Base-by-base conservation (phyloP, 306 rosid genomes). In the Acacia melanoxylon region DNA sequence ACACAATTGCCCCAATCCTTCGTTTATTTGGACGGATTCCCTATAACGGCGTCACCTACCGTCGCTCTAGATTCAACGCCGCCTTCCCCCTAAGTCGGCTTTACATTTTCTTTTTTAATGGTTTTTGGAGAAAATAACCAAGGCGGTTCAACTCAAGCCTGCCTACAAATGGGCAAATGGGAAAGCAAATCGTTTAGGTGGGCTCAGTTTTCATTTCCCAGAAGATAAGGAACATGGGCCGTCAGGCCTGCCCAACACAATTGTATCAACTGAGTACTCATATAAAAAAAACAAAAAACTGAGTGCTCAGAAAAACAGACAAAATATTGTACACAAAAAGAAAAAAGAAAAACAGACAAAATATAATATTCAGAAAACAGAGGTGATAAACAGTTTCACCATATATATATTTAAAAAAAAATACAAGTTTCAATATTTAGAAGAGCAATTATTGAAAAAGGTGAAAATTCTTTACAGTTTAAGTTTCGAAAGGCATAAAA, bases 391-490 rank as follows among this genome's bases (percentile, higher is more conserved):
- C 37, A 0, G 6, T 6, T 35, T 35, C n/a, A n/a, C n/a, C n/a
- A n/a, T n/a, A n/a, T n/a, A n/a, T n/a, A n/a, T n/a, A n/a, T n/a
- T n/a, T n/a, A n/a, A n/a, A n/a, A n/a, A n/a, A n/a, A 27, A 27
- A 35, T 35, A 35, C 1, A 35, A 35, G 5, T 35, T 35, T 35
- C 0, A 35, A 35, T 35, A 4, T 35, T 0, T 5, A 35, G 6
- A 4, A 3, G 0, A 35, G 37, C 0, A 35, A 35, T 35, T 35
- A 0, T 0, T 4, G 5, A 0, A 0, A 35, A 0, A 35, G 3
- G 37, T 1, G 0, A 35, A 35, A 35, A 35, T n/a, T n/a, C n/a
- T n/a, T n/a, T n/a, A n/a, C n/a, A n/a, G n/a, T n/a, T n/a, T n/a
- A n/a, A n/a, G n/a, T n/a, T n/a, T n/a, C n/a, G n/a, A n/a, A n/a